Evolutionary conservation across 495 filamentous ascomycete species (phyloP).

Genomic region (Choiromyces venosus): DNA sequence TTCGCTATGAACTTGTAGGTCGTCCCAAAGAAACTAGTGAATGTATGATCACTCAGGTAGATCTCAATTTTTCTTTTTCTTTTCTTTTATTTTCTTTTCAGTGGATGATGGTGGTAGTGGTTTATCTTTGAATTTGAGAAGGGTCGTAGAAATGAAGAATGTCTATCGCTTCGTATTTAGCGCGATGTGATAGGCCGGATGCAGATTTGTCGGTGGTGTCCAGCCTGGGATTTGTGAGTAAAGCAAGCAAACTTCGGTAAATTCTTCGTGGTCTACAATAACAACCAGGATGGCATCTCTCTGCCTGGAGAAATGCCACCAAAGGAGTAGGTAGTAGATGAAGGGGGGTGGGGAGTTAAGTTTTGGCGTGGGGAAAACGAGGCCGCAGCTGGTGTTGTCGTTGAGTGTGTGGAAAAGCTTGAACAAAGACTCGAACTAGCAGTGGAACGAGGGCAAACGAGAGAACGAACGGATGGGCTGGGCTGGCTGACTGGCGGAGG

Average conservation of each 20-base stretch:
- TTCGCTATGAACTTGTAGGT: conserved; percentile 17
- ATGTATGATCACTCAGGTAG: conserved; percentile 15
- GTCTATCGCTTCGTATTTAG: not conserved
- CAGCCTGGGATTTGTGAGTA: conserved; percentile 25
- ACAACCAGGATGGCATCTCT: conserved; percentile 29
- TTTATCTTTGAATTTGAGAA: not conserved
- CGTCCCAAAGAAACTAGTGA: conserved; percentile 16
- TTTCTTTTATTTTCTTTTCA: not conserved
- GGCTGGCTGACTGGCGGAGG: conserved; percentile 19
- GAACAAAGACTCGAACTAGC: conserved; percentile 14
- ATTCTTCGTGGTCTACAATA: conserved; percentile 10
- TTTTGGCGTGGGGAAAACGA: conserved; percentile 21
- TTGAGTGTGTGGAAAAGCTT: conserved; percentile 11
- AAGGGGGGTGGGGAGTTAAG: conserved; percentile 29
- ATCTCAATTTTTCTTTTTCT: conserved; percentile 14
- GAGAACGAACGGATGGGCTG: conserved; percentile 24
- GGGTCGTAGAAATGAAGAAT: not conserved
- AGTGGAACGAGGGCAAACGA: conserved; percentile 25
- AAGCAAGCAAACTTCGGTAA: conserved; percentile 24
- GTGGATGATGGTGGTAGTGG: not conserved
- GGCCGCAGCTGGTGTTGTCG: conserved; percentile 18
- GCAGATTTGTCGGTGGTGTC: conserved; percentile 27
- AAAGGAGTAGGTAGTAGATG: conserved; percentile 23
- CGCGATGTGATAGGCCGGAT: not conserved
- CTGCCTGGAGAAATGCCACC: conserved; percentile 31